phyloP scores from a whole-genome alignment of 768 basidiomycete species.

The Tricholoma furcatifolium region DNA sequence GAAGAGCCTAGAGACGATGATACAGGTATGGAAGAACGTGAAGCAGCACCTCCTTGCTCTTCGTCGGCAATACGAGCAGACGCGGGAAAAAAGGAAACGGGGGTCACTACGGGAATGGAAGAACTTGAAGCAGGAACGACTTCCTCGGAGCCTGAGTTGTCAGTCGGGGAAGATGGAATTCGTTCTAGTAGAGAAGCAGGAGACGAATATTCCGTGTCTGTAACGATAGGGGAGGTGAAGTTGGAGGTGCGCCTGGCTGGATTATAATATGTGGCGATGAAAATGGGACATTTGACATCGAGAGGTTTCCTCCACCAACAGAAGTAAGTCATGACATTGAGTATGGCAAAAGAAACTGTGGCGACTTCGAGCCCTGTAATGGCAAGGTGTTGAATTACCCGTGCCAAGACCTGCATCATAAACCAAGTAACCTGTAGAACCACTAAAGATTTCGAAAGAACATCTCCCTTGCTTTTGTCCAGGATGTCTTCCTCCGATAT shows the following conservation, averaged over 20 bases:
- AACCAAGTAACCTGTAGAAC: constrained; percentile 31
- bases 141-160: no score
- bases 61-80: no score
- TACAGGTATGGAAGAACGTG: no score
- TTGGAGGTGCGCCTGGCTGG: no score
- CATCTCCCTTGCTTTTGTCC: constrained; percentile 27
- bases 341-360: constrained; percentile 25
- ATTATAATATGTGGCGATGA: not conserved
- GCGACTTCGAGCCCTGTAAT: constrained; percentile 30
- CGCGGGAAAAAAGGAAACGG: no score
- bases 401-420: constrained; percentile 25
- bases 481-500: constrained; percentile 21
- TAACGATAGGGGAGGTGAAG: no score
- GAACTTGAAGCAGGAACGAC: no score
- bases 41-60: no score
- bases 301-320: constrained; percentile 37
- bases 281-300: constrained; percentile 19
- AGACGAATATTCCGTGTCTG: not conserved
- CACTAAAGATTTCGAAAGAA: constrained; percentile 21
- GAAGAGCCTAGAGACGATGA: no score
- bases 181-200: no score
- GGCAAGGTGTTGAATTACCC: constrained; percentile 17
- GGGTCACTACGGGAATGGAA: no score
- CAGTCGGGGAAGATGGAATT: no score
- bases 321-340: constrained; percentile 27